These are phyloP conservation scores for Astraeus odoratus DNA, from an alignment of 768 basidiomycete genomes.

Conservation along the genomic window DNA sequence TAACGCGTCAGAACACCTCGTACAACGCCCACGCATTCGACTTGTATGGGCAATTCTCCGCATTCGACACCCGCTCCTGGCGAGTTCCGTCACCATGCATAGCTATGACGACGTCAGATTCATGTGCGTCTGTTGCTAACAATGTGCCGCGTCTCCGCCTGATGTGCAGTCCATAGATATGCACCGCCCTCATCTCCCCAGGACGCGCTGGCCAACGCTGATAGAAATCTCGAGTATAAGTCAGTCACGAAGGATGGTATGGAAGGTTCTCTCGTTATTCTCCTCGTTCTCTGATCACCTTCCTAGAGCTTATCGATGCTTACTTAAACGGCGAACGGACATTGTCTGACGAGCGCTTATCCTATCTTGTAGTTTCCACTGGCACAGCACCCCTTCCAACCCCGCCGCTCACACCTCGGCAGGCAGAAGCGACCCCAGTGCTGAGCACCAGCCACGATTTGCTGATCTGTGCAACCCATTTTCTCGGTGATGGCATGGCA, in stretches of 20 bases:
- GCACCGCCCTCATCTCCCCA: slow-evolving; percentile 34
- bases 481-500: slow-evolving; percentile 83
- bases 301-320: slow-evolving; percentile 49
- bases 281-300: background rate
- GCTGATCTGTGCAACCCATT: slow-evolving; percentile 72
- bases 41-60: slow-evolving; percentile 70
- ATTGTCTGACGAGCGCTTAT: slow-evolving; percentile 58
- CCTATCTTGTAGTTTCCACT: slow-evolving; percentile 54
- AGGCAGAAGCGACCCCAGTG: slow-evolving; percentile 10
- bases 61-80: slow-evolving; percentile 65
- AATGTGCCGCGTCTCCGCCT: no score
- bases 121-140: slow-evolving; percentile 49
- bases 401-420: slow-evolving; percentile 29
- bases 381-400: slow-evolving; percentile 17
- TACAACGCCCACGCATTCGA: slow-evolving; percentile 42
- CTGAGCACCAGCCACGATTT: slow-evolving; percentile 44
- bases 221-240: slow-evolving; percentile 42
- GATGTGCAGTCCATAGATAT: slow-evolving; percentile 43
- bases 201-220: slow-evolving; percentile 43
- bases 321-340: slow-evolving; percentile 78
- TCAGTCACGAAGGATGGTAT: slow-evolving; percentile 49
- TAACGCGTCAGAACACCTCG: slow-evolving; percentile 35
- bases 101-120: slow-evolving; percentile 61
- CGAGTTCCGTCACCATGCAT: slow-evolving; percentile 51
- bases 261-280: slow-evolving; percentile 6